A percentile compares a stretch with the other conserved stretches of the same genome.
Evolutionary conservation across 352 stramenopile genomes (phyloP).

Genomic region (Globisporangium acanthophoron): DNA sequence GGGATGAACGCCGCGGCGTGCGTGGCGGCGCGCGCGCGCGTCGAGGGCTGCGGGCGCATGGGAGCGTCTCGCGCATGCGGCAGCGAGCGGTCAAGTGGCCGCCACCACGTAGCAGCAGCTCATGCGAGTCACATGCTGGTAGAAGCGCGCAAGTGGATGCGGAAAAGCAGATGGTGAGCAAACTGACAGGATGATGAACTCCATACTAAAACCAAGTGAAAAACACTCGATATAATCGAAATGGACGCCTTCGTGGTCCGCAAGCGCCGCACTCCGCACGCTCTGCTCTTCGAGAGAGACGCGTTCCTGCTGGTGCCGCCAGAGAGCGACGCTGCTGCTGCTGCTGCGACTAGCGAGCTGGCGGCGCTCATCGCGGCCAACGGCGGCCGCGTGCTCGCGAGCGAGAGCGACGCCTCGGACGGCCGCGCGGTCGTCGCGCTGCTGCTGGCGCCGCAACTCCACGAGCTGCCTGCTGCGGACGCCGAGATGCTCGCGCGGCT

Average conservation of each 20-base stretch:
- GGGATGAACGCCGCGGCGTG: slow-evolving; percentile 46
- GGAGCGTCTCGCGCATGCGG: not conserved
- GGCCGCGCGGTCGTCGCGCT: slow-evolving; percentile 20
- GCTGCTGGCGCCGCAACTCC: slow-evolving; percentile 11
- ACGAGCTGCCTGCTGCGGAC: slow-evolving; percentile 2
- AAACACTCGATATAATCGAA: not conserved
- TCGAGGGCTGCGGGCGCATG: slow-evolving; percentile 7
- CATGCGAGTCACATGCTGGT: not conserved
- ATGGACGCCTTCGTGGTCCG: slow-evolving; percentile 68
- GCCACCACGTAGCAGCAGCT: not conserved
- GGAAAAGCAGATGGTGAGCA: not conserved
- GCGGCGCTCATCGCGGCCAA: slow-evolving; percentile 18
- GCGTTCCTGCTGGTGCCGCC: slow-evolving; percentile 20
- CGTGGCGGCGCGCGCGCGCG: not conserved
- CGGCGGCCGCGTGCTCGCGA: slow-evolving; percentile 24
- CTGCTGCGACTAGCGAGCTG: slow-evolving; percentile 9
- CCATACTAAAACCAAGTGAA: too few relatives aligned
- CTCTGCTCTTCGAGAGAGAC: slow-evolving; percentile 33
- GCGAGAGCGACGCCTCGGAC: not conserved
- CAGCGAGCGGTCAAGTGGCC: not conserved
- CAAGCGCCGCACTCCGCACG: slow-evolving; percentile 9
- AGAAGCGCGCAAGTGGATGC: not conserved
- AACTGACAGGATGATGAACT: slow-evolving; percentile 1
- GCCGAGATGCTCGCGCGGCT: slow-evolving; percentile 15
- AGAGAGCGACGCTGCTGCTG: not conserved